phyloP scores from a whole-genome alignment of 805 yeast species.

The Debaryomyces maramus region DNA sequence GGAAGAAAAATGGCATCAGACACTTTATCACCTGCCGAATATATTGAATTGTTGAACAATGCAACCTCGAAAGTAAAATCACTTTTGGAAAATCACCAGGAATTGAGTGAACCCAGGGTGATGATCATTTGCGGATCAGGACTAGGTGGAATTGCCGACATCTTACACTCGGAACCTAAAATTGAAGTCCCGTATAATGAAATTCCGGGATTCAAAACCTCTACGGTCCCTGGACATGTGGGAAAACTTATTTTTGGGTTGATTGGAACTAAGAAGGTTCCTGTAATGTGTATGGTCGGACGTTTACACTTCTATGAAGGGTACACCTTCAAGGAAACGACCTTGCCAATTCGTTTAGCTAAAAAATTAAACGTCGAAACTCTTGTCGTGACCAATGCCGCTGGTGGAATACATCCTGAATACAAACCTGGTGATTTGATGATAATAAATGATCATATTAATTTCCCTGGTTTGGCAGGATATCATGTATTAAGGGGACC shows the following conservation, averaged over 20 bases:
- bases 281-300: conserved; percentile 93
- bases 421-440: conserved; percentile 85
- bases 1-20: conserved; percentile 1
- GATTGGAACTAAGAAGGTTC: conserved; percentile 66
- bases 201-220: conserved; percentile 77
- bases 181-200: conserved; percentile 58
- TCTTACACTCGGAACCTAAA: conserved; percentile 40
- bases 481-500: conserved; percentile 86
- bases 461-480: conserved; percentile 89
- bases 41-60: conserved; percentile 17
- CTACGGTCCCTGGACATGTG: conserved; percentile 90
- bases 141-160: conserved; percentile 76
- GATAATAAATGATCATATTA: conserved; percentile 87
- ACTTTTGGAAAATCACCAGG: conserved; percentile 7
- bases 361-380: conserved; percentile 57
- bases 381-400: conserved; percentile 90
- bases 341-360: conserved; percentile 82
- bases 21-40: conserved; percentile 13
- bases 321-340: conserved; percentile 74
- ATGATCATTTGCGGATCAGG: conserved; percentile 95
- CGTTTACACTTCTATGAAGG: conserved; percentile 93
- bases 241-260: conserved; percentile 80
- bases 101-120: conserved; percentile 50
- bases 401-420: conserved; percentile 76
- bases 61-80: conserved; percentile 14